Conservation (phyloP, 176 grass and related monocot species). For the Pontederia paniculata region DNA sequence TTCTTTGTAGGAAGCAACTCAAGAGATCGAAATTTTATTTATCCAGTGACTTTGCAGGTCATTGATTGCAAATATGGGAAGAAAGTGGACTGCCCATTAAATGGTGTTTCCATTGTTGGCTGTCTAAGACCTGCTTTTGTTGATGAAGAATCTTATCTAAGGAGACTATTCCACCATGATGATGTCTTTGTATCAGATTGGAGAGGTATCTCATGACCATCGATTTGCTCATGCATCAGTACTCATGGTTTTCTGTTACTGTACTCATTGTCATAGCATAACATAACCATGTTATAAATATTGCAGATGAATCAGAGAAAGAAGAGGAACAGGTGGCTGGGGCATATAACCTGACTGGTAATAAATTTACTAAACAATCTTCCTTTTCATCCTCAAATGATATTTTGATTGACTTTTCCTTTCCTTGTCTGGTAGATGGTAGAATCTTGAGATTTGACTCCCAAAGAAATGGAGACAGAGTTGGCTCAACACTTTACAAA, state of each 20-base stretch:
- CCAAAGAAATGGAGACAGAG: conserved; percentile 24
- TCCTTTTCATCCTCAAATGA: conserved; percentile 3
- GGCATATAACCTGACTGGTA: conserved; percentile 40
- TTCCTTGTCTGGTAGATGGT: conserved; percentile 35
- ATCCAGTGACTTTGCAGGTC: conserved; percentile 33
- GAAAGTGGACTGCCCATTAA: conserved; percentile 64
- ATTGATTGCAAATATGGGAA: conserved; percentile 34
- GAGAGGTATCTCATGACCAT: conserved; percentile 35
- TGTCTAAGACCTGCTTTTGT: conserved; percentile 72
- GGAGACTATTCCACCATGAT: conserved; percentile 47
- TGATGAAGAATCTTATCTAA: conserved; percentile 83
- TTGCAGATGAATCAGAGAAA: conserved; percentile 40
- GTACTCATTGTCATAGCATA: background rate
- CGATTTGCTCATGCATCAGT: background rate
- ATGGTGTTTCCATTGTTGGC: conserved; percentile 77
- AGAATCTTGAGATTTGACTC: conserved; percentile 45
- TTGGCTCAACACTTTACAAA: conserved; percentile 69
- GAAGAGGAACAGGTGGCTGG: conserved; percentile 30
- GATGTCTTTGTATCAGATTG: conserved; percentile 43
- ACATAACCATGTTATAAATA: conserved; percentile 4
- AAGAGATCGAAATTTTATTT: background rate
- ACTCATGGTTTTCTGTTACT: conserved; percentile 19
- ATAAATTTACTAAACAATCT: conserved; percentile 16
- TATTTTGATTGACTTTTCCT: conserved; percentile 15
- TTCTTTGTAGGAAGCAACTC: background rate